phyloP scores from a whole-genome alignment of 352 stramenopile species.

The Peronospora belbahrii region DNA sequence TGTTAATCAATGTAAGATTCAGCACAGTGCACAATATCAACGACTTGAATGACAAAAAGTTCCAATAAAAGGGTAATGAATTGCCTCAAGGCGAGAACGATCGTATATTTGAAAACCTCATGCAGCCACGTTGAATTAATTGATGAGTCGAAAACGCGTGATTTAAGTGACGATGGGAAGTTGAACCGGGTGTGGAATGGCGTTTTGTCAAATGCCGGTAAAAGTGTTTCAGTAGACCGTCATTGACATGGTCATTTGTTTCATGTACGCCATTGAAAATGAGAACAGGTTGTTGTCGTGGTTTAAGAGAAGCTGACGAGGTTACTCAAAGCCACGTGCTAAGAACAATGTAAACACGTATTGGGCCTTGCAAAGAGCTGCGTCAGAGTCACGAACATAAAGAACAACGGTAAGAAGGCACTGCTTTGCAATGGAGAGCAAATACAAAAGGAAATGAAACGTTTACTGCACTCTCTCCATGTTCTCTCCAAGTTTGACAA shows the following conservation, averaged over 20 bases:
- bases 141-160: constrained; percentile 31
- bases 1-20: too few species aligned
- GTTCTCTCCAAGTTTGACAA: constrained; percentile 34
- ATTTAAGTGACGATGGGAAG: constrained; percentile 2
- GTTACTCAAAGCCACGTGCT: constrained; percentile 6
- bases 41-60: constrained; percentile 59
- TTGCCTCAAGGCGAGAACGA: constrained; percentile 40
- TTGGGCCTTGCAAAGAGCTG: constrained; percentile 3
- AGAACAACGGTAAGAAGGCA: constrained; percentile 32
- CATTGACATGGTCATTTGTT: constrained; percentile 13
- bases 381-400: constrained; percentile 14
- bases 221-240: constrained; percentile 21
- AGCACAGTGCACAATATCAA: too few species aligned
- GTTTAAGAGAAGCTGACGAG: constrained; percentile 1
- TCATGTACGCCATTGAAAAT: constrained; percentile 15
- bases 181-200: constrained; percentile 1
- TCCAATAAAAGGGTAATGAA: constrained; percentile 55
- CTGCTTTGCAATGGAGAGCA: constrained; percentile 41
- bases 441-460: constrained; percentile 60
- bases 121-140: constrained; percentile 53
- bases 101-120: constrained; percentile 57
- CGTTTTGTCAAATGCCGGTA: constrained; percentile 7
- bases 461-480: too few species aligned
- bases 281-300: constrained; percentile 1
- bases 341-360: constrained; percentile 43